Conservation (phyloP, 345 rosid genomes). For the Stellera chamaejasme region DNA sequence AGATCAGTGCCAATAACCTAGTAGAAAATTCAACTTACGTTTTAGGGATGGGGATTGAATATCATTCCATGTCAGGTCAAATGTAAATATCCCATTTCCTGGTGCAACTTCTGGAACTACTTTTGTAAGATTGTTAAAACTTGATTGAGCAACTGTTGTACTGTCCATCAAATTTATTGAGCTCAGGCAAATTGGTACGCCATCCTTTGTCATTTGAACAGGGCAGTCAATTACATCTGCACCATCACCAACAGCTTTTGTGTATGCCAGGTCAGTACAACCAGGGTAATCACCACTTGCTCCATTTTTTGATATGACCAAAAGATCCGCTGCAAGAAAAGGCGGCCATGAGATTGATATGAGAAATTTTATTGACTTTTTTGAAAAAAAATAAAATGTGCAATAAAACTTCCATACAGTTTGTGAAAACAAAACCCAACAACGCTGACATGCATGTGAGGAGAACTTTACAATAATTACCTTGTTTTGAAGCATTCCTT, state of each 20-base stretch:
- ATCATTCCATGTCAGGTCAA: constrained; percentile 59
- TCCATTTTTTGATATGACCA: constrained; percentile 66
- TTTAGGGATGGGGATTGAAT: constrained; percentile 35
- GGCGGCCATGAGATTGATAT: constrained; percentile 2
- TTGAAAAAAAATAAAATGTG: not conserved
- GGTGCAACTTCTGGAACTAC: constrained; percentile 33
- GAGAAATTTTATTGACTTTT: not conserved
- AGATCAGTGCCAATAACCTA: not conserved
- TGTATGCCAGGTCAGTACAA: constrained; percentile 79
- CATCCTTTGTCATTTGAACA: constrained; percentile 77
- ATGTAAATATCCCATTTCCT: constrained; percentile 44
- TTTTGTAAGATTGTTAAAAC: constrained; percentile 26
- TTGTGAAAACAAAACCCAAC: no score
- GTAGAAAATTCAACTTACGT: constrained; percentile 42
- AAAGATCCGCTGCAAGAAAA: constrained; percentile 30
- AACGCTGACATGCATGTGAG: no score
- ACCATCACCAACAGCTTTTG: constrained; percentile 61
- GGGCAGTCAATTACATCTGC: constrained; percentile 79
- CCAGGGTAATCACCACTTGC: constrained; percentile 95
- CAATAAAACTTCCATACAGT: not conserved
- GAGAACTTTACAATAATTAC: constrained; percentile 24
- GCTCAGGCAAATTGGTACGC: constrained; percentile 56
- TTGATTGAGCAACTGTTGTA: constrained; percentile 34
- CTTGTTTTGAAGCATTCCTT: constrained; percentile 48
- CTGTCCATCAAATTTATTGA: constrained; percentile 50